A percentile compares a stretch with the other conserved stretches of the same genome.
Evolutionary conservation across 1,139 yeast genomes (phyloP).

Genomic region (Zygoascus meyerae): DNA sequence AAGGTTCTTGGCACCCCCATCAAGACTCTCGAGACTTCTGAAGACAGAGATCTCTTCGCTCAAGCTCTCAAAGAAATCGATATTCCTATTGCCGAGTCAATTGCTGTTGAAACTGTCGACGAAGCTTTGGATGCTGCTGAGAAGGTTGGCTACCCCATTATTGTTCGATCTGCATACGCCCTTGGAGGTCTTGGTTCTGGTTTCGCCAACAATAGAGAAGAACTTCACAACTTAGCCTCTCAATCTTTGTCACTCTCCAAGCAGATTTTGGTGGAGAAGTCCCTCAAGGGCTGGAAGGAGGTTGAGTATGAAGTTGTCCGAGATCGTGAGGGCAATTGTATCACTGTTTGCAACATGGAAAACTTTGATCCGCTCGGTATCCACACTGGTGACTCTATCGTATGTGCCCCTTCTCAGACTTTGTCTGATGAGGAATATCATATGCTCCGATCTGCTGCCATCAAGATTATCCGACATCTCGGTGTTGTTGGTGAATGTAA

Average conservation of each 20-base stretch:
- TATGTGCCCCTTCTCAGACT: constrained; percentile 98
- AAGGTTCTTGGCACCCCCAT: constrained; percentile 97
- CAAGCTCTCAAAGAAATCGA: constrained; percentile 89
- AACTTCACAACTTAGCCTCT: constrained; percentile 78
- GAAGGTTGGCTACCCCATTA: constrained; percentile 86
- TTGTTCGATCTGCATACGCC: constrained; percentile 96
- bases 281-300: constrained; percentile 98
- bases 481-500: constrained; percentile 99
- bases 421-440: constrained; percentile 95
- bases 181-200: constrained; percentile 98
- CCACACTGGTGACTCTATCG: constrained; percentile 98
- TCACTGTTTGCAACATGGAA: constrained; percentile 98
- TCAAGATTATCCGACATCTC: constrained; percentile 91
- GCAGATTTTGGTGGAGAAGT: constrained; percentile 92
- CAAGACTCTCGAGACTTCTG: constrained; percentile 89
- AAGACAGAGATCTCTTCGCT: constrained; percentile 94
- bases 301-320: constrained; percentile 98
- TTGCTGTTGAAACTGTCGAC: constrained; percentile 90
- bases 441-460: constrained; percentile 96
- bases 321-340: constrained; percentile 93
- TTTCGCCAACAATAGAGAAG: constrained; percentile 77
- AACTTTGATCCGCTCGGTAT: constrained; percentile 97
- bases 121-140: constrained; percentile 88
- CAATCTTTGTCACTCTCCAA: constrained; percentile 88
- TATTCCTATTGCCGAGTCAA: constrained; percentile 93